Conservation (phyloP, 2,329 filamentous ascomycete genomes). For the Botrytis sinoallii region DNA sequence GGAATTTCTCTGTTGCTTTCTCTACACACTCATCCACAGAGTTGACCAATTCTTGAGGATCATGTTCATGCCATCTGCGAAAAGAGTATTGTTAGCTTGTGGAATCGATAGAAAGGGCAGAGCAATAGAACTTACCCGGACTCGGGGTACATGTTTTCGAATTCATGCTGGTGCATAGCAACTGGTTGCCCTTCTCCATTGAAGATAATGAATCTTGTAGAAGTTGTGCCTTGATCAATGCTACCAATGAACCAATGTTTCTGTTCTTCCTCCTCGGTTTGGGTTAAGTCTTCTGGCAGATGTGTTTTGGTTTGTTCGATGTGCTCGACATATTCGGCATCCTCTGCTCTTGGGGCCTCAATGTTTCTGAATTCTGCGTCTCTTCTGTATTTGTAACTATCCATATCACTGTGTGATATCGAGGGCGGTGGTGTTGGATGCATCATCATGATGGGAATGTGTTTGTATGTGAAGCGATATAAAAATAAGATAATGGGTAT, state of each 20-base stretch:
- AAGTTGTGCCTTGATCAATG: constrained; percentile 89
- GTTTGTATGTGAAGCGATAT: not conserved
- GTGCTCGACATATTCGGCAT: constrained; percentile 30
- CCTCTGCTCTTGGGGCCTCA: constrained; percentile 20
- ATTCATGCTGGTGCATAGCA: constrained; percentile 82
- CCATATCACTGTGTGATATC: constrained; percentile 6
- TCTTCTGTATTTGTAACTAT: constrained; percentile 8
- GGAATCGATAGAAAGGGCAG: not conserved
- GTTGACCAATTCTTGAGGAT: constrained; percentile 68
- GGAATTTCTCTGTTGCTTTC: constrained; percentile 65
- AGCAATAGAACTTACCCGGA: constrained; percentile 63
- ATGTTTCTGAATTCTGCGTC: constrained; percentile 5
- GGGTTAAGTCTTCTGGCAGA: constrained; percentile 25
- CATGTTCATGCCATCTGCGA: constrained; percentile 78
- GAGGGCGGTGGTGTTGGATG: constrained; percentile 11
- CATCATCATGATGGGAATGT: constrained; percentile 15
- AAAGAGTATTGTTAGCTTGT: constrained; percentile 21
- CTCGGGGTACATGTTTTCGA: constrained; percentile 78
- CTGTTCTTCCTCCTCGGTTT: constrained; percentile 29
- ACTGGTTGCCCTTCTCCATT: constrained; percentile 74
- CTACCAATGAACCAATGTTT: constrained; percentile 72
- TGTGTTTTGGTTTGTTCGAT: constrained; percentile 24
- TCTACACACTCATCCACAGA: constrained; percentile 76
- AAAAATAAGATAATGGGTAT: not conserved
- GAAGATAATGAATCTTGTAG: constrained; percentile 87